Evolutionary conservation across 495 filamentous ascomycete genomes (phyloP).

Genomic region (Polyplosphaeria fusca): DNA sequence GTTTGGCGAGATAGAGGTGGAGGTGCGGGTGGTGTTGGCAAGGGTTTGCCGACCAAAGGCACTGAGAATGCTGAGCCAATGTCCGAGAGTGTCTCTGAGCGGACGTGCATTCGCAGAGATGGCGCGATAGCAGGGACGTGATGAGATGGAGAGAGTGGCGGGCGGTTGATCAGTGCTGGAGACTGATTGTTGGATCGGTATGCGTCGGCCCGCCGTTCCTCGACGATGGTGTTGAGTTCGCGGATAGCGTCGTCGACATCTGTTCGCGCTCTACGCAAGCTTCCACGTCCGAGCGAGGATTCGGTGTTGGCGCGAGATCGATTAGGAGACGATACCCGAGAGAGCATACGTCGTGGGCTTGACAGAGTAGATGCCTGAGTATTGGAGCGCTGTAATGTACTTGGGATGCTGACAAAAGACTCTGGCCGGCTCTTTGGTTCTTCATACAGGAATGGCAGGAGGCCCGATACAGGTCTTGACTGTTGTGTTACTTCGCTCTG

Average conservation of each 20-base stretch:
- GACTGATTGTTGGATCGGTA: slow-evolving; percentile 19
- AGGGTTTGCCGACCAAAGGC: slow-evolving; percentile 26
- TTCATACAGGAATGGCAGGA: slow-evolving; percentile 12
- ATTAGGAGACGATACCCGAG: slow-evolving; percentile 24
- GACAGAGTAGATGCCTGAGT: slow-evolving; percentile 5
- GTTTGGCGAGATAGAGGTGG: slow-evolving; percentile 8
- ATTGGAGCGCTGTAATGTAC: slow-evolving; percentile 14
- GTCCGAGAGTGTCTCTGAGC: slow-evolving; percentile 38
- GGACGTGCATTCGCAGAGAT: slow-evolving; percentile 29
- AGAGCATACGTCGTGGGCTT: slow-evolving; percentile 17
- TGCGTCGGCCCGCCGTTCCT: slow-evolving; percentile 35
- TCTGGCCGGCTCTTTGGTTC: slow-evolving; percentile 21
- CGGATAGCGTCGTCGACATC: slow-evolving; percentile 39
- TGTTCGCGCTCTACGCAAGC: slow-evolving; percentile 21
- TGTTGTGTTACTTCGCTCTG: slow-evolving; percentile 3
- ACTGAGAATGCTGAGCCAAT: slow-evolving; percentile 38
- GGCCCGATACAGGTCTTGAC: slow-evolving; percentile 16
- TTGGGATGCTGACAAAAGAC: slow-evolving; percentile 2
- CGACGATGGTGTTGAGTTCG: slow-evolving; percentile 40
- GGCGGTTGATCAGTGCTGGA: slow-evolving; percentile 18
- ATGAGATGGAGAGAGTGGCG: slow-evolving; percentile 27
- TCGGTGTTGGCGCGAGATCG: slow-evolving; percentile 21
- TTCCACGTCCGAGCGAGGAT: slow-evolving; percentile 12
- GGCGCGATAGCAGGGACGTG: slow-evolving; percentile 39
- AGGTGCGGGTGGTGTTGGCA: slow-evolving; percentile 19